Evolutionary conservation across 495 filamentous ascomycete species (phyloP).

Genomic region (Pseudotulostoma volvatum): DNA sequence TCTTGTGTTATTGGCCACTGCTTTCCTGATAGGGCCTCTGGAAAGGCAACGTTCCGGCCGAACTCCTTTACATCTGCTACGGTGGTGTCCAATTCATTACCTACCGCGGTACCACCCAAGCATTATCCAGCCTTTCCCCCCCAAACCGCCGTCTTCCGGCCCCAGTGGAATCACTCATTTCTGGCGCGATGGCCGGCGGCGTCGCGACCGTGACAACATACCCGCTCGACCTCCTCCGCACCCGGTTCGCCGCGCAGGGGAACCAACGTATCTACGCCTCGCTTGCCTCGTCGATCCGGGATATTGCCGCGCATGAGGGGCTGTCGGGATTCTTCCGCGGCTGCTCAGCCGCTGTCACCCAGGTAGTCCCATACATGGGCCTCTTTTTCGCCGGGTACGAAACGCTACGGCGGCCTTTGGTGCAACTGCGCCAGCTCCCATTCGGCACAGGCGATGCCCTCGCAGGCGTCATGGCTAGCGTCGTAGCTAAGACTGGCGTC

Average conservation of each 20-base stretch:
- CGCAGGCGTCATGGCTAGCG: constrained; percentile 60
- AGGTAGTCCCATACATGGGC: constrained; percentile 94
- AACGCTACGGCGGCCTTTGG: constrained; percentile 37
- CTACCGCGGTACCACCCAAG: constrained; percentile 57
- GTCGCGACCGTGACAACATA: constrained; percentile 73
- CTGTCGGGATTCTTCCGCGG: constrained; percentile 70
- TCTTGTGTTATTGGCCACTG: too few species aligned
- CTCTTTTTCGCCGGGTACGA: constrained; percentile 89
- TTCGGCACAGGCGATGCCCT: constrained; percentile 66
- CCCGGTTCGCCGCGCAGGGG: constrained; percentile 89
- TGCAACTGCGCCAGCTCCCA: constrained; percentile 30
- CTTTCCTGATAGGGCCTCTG: constrained; percentile 71
- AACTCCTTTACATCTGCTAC: constrained; percentile 84
- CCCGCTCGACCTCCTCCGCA: constrained; percentile 84
- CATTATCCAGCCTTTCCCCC: constrained; percentile 40
- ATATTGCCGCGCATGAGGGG: constrained; percentile 67
- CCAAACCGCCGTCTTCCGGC: constrained; percentile 35
- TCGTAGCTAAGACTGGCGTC: constrained; percentile 72
- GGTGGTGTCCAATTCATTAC: constrained; percentile 75
- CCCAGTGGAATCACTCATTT: constrained; percentile 54
- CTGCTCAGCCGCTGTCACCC: constrained; percentile 56
- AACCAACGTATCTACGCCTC: constrained; percentile 63
- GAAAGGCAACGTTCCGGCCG: constrained; percentile 96
- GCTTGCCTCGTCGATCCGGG: constrained; percentile 44
- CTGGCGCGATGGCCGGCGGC: constrained; percentile 66